phyloP scores from a whole-genome alignment of 1,284 basidiomycete genomes.

The Porogramme epimiltina region DNA sequence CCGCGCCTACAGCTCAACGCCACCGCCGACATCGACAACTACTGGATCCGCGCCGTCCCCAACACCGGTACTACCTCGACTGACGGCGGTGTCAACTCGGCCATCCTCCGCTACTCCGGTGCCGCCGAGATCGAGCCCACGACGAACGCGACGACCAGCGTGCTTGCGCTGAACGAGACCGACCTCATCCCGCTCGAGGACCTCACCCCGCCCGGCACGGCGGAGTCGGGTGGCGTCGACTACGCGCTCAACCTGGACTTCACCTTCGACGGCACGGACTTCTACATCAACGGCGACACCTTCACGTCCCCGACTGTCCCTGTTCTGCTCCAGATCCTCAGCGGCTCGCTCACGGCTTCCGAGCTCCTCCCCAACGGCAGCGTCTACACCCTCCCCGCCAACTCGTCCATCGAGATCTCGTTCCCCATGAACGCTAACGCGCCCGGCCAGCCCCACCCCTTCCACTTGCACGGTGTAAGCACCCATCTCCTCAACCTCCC shows the following conservation, averaged over 20 bases:
- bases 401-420: slow-evolving; percentile 35
- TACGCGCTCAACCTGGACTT: slow-evolving; percentile 1
- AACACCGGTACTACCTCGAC: slow-evolving; percentile 30
- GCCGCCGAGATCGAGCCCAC: slow-evolving; percentile 46
- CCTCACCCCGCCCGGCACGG: slow-evolving; percentile 3
- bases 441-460: slow-evolving; percentile 34
- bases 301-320: slow-evolving; percentile 23
- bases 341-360: slow-evolving; percentile 24
- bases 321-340: slow-evolving; percentile 9
- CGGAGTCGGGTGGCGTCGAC: slow-evolving; percentile 5
- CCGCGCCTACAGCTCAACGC: slow-evolving; percentile 29
- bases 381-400: slow-evolving; percentile 25
- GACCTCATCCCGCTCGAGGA: slow-evolving; percentile 21
- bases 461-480: slow-evolving; percentile 39
- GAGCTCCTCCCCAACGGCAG: slow-evolving; percentile 31
- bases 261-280: slow-evolving; percentile 18
- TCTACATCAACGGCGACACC: slow-evolving; percentile 26
- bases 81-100: slow-evolving; percentile 37
- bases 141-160: slow-evolving; percentile 29
- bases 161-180: slow-evolving; percentile 27
- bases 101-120: slow-evolving; percentile 27
- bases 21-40: slow-evolving; percentile 34
- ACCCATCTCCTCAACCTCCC: not conserved
- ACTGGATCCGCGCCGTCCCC: slow-evolving; percentile 35
- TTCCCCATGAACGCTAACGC: slow-evolving; percentile 25